Conservation (phyloP, 2,329 filamentous ascomycete genomes). For the Verticillium zaregamsianum region DNA sequence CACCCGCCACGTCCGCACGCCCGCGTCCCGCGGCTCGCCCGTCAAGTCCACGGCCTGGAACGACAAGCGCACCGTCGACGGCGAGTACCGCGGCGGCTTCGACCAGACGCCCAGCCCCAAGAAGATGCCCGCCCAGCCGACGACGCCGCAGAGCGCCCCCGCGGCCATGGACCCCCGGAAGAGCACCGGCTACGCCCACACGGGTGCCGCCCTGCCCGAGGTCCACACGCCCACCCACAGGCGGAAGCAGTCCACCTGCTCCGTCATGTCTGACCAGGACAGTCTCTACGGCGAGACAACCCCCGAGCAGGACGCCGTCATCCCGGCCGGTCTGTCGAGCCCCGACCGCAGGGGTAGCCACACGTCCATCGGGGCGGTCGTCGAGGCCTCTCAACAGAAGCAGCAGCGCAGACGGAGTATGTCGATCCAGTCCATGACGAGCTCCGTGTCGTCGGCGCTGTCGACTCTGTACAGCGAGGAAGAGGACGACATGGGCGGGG, state of each 20-base stretch:
- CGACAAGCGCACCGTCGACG: background rate
- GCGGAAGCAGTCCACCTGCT: constrained; percentile 8
- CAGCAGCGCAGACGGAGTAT: constrained; percentile 9
- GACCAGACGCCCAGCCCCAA: constrained; percentile 3
- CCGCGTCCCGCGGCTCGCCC: constrained; percentile 14
- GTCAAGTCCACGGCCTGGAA: constrained; percentile 1
- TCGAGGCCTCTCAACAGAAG: constrained; percentile 14
- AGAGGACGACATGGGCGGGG: constrained; percentile 28
- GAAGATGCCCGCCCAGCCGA: background rate
- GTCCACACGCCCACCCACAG: constrained; percentile 1
- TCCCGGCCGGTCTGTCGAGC: constrained; percentile 34
- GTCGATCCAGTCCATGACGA: constrained; percentile 28
- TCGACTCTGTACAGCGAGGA: constrained; percentile 55
- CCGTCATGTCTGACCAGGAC: constrained; percentile 22
- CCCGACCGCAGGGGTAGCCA: constrained; percentile 30
- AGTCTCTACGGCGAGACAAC: constrained; percentile 34
- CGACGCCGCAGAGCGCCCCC: background rate
- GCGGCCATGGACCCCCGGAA: background rate
- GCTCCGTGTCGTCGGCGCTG: constrained; percentile 46
- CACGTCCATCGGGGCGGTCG: constrained; percentile 9
- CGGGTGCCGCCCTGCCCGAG: background rate
- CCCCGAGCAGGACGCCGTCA: constrained; percentile 23
- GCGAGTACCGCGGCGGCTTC: background rate
- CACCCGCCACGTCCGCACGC: constrained; percentile 24
- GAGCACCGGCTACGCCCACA: background rate